These are phyloP conservation scores for Umbelopsis sp. DNA, from an alignment of 371 early-diverging fungal genomes.

Conservation along the genomic window DNA sequence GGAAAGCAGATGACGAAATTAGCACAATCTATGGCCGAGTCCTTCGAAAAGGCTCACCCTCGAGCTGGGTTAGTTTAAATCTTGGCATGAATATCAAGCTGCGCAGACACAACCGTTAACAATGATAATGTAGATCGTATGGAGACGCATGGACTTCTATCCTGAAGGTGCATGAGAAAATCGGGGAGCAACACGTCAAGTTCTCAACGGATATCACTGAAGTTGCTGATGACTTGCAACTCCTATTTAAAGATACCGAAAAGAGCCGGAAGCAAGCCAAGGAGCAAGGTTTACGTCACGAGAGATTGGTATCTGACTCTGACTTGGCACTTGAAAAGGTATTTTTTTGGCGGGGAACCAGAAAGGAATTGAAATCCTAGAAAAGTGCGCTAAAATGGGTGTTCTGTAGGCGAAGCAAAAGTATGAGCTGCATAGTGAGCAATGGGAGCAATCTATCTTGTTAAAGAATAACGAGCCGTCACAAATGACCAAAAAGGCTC, in stretches of 20 bases:
- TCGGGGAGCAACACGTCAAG: conserved; percentile 69
- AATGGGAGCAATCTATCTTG: conserved; percentile 75
- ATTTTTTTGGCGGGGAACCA: not conserved
- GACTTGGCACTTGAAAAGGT: conserved; percentile 78
- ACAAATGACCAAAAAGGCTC: conserved; percentile 47
- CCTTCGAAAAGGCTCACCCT: conserved; percentile 37
- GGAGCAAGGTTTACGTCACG: conserved; percentile 70
- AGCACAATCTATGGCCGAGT: conserved; percentile 40
- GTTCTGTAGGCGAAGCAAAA: conserved; percentile 58
- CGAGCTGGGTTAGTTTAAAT: conserved; percentile 35
- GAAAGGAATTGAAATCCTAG: not conserved
- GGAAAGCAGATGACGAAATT: conserved; percentile 53
- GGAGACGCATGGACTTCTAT: conserved; percentile 59
- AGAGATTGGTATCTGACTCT: conserved; percentile 64
- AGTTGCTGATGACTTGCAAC: conserved; percentile 69
- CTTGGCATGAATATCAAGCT: not conserved
- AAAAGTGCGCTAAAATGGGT: not conserved
- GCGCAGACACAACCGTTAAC: not conserved
- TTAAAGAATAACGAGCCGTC: conserved; percentile 57
- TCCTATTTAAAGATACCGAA: conserved; percentile 78
- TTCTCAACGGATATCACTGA: conserved; percentile 62
- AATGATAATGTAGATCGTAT: conserved; percentile 43
- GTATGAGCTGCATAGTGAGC: conserved; percentile 71
- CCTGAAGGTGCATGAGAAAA: conserved; percentile 69
- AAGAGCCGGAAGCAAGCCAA: conserved; percentile 78